Percentiles rank a stretch among this genome's conserved stretches.
These are phyloP conservation scores for Gossypium schwendimanii DNA, from an alignment of 441 rosid genomes.

Conservation along the genomic window DNA sequence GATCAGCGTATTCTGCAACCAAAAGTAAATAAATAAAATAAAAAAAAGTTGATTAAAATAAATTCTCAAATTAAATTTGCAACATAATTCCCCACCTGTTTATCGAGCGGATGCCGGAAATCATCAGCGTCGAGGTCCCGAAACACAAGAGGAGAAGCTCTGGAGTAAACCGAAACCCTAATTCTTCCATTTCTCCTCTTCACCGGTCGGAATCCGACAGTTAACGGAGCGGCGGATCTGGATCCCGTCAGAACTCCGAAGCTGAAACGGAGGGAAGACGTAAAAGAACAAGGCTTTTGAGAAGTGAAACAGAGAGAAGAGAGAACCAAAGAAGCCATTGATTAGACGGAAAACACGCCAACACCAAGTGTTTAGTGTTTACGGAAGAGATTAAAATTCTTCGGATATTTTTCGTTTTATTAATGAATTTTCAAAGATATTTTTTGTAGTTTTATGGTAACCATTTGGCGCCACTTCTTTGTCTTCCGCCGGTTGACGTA, in stretches of 20 bases:
- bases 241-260: conserved; percentile 14
- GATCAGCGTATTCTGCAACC: conserved; percentile 67
- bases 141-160: conserved; percentile 57
- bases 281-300: conserved; percentile 17
- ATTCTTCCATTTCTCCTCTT: conserved; percentile 25
- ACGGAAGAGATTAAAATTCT: background rate
- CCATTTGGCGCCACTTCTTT: conserved; percentile 56
- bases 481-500: conserved; percentile 30
- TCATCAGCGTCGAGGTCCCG: conserved; percentile 92
- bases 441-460: conserved; percentile 28
- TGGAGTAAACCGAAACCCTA: conserved; percentile 33
- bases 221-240: conserved; percentile 14
- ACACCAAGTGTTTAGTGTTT: background rate
- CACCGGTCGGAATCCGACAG: conserved; percentile 16
- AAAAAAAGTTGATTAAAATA: background rate
- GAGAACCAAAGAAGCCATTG: conserved; percentile 35
- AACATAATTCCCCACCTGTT: conserved; percentile 44
- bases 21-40: background rate
- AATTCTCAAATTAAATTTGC: background rate
- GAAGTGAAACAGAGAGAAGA: conserved; percentile 26
- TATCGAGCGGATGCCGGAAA: conserved; percentile 85
- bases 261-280: conserved; percentile 21
- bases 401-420: background rate
- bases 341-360: background rate
- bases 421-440: background rate